Base-by-base conservation (phyloP, 305 asterid genomes). In the Fraxinus paxiana region DNA sequence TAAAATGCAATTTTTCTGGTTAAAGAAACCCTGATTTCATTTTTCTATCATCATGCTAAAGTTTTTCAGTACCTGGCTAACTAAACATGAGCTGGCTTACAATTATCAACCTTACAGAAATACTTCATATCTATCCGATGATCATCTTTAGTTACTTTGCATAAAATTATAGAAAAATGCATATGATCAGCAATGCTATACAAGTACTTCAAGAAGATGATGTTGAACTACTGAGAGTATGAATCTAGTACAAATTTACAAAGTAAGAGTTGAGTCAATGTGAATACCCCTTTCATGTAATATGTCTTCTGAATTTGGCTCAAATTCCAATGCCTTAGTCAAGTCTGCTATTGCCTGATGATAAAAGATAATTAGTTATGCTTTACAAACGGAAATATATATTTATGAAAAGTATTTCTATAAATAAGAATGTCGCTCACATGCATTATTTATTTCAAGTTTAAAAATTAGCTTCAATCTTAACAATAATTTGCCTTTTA, bases 311-410 rank as follows among this genome's bases (percentile, higher is more conserved):
- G 94, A 87, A 82, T 93, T 86, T 80, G 97, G 92, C 86, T 94
- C 99, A 83, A 92, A 92, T 83, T 94, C 97, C 90, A 96, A 87
- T 67, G 98, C 97, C 89, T 94, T 94, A 28, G 98, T 93, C 93
- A 96, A 86, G 89, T 96, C 99, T 35, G 92, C 85, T 86, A 96
- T 93, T 84, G 98, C 99, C 99, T 96, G 94, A 79, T 80, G 84
- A 81, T 33, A 75, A 80, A 84, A 85, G 48, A 80, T 15, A 78
- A 71, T 85, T 73, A 75, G 74, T 35, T 59, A 76, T 15, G 82
- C 30, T 26, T 54, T 35, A 73, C 31, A 37, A 15, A 24, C 41
- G 59, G 28, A 22, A 48, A 54, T 24, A 73, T 35, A 67, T 30
- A 30, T 30, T 28, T 69, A 69, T 13, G 13, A 28, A 2, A 15